Base-by-base conservation (phyloP, 2,329 filamentous ascomycete species). In the Phaeosphaeriaceae sp. region DNA sequence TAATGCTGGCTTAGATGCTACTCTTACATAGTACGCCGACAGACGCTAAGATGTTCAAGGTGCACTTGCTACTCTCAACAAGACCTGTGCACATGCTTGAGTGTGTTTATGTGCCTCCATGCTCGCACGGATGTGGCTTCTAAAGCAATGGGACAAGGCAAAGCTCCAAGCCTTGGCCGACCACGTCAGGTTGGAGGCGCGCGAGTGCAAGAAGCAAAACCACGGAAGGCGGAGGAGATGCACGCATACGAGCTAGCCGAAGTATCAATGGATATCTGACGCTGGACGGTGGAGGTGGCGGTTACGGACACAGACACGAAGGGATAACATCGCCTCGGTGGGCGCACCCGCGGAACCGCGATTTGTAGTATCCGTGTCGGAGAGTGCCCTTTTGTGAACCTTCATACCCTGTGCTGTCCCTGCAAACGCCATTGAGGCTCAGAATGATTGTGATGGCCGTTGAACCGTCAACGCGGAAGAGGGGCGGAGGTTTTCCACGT, bases 401-500 rank as follows among this genome's bases (percentile, higher is more conserved):
- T 15, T 36, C 31, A 36, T 36, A 36, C 31, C 31, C 31, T 36
- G 31, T 36, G 31, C 31, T 11, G 31, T 15, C 13, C 9, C 31
- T 13, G 31, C 31, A 36, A 36, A 36, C 31, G 31, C 11, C 31
- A 7, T 36, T 36, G 31, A 36, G 31, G 31, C 11, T 36, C 31
- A 36, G 31, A 36, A 13, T 36, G 31, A 36, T 36, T 36, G 31
- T 55, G 55, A 59, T 51, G 48, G 50, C 56, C 56, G 51, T 65
- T 60, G 33, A 58, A 54, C 51, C 44, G 48, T 41, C 19, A 44
- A 22, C 17, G 57, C 50, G 51, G 42, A 53, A 25, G 17, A 15
- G 41, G 53, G 47, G 40, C 21, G 24, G 36, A 53, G 21, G 31
- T 41, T 36, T 58, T 52, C 54, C 69, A 71, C 69, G 69, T 71